Evolutionary conservation across 192 early-diverging fungal species (phyloP), one percentile per base, ranked within the genome.

Genomic region (Linnemannia hyalina): DNA sequence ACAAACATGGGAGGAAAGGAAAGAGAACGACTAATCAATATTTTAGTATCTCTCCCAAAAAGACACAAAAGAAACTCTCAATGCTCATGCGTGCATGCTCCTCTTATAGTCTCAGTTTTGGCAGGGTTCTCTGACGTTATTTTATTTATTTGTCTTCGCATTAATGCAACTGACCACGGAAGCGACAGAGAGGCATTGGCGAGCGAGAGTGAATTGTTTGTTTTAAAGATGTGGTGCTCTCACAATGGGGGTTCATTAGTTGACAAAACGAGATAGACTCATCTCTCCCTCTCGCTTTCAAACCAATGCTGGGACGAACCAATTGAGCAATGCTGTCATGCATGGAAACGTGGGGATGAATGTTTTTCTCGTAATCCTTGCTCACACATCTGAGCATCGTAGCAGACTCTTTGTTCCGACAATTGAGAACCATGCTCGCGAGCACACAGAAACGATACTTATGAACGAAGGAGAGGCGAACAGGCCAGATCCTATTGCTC

Each of bases 311-410:
- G 49, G 18, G 49, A 52, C 49, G 20, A 65, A 9, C 11, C 29
- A 32, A 11, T 65, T 65, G 29, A 32, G 60, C 60, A 65, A 65
- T 65, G 60, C 11, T 65, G 60, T 65, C 60, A 65, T 65, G 60
- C 60, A 65, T 65, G 60, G 60, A 65, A 65, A 65, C 60, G 60
- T 65, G 60, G 60, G 57, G 60, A 15, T 65, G 29, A 13, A 65
- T 15, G 13, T 52, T 32, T 29, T 65, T 65, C 29, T 65, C 29
- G 29, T 57, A 57, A 57, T 57, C 55, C 55, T 57, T 57, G 55
- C 55, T 57, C 55, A 57, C 55, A 57, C 55, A 11, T 57, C n/a
- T 26, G 55, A 26, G 55, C 55, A 57, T 57, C n/a, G n/a, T 6
- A 57, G 8, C 49, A 52, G 49, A 52, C 49, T 52, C 49, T 20